A percentile compares a stretch with the other conserved stretches of the same genome.
phyloP scores from a whole-genome alignment of 768 basidiomycete species.

The Lactifluus rugatus region DNA sequence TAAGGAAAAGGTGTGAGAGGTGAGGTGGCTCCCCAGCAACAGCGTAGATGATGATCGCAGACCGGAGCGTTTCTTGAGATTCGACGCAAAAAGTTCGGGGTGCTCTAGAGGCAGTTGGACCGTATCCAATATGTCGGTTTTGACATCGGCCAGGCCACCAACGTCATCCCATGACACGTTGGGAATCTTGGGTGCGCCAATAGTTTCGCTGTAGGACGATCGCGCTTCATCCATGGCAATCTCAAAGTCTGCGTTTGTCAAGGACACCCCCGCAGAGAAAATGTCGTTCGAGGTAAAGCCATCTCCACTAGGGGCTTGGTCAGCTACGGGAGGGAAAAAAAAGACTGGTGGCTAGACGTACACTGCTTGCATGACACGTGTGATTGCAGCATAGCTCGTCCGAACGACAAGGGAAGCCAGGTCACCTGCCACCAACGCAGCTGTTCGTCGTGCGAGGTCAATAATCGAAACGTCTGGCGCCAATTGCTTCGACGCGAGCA shows the following conservation, averaged over 20 bases:
- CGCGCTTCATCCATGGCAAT: constrained; percentile 62
- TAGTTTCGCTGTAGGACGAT: constrained; percentile 76
- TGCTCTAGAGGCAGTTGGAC: constrained; percentile 86
- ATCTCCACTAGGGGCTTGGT: constrained; percentile 17
- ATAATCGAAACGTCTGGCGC: constrained; percentile 73
- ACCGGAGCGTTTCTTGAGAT: constrained; percentile 95
- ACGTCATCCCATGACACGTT: constrained; percentile 96
- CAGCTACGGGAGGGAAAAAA: background rate
- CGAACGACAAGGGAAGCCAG: constrained; percentile 58
- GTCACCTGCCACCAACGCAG: constrained; percentile 80
- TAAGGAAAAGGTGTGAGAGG: background rate
- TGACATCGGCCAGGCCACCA: constrained; percentile 81
- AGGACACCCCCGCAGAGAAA: constrained; percentile 32
- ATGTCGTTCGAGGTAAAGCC: constrained; percentile 23
- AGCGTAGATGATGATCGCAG: constrained; percentile 8
- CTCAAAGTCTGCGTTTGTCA: constrained; percentile 60
- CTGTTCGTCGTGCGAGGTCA: constrained; percentile 74
- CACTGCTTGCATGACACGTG: constrained; percentile 29
- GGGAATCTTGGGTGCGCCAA: constrained; percentile 96
- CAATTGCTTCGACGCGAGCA: constrained; percentile 35
- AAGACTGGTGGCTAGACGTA: background rate
- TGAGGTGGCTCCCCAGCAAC: too few species aligned
- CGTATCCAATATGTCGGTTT: constrained; percentile 90
- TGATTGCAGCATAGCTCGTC: constrained; percentile 46
- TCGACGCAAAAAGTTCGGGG: constrained; percentile 82